These are phyloP conservation scores for Xylaria intraflava DNA, from an alignment of 495 filamentous ascomycete species.

Conservation along the genomic window DNA sequence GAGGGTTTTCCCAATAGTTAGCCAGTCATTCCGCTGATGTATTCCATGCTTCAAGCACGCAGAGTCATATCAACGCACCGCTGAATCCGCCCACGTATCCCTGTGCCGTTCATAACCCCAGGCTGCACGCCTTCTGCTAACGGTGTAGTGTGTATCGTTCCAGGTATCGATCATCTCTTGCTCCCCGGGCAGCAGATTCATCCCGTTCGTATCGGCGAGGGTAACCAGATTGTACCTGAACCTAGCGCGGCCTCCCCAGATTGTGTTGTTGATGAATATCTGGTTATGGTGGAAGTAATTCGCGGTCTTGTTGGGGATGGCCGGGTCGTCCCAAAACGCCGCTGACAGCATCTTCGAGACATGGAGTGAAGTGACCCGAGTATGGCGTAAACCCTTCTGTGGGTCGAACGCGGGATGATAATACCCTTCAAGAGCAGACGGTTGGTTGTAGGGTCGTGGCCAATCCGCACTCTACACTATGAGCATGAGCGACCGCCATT, in stretches of 20 bases:
- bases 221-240: neutral
- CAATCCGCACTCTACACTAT: too few species aligned
- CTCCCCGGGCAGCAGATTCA: neutral
- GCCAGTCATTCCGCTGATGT: neutral
- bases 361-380: neutral
- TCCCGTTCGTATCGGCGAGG: neutral
- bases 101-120: neutral
- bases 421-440: too few species aligned
- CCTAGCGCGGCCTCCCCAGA: neutral
- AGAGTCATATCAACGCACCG: neutral
- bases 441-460: too few species aligned
- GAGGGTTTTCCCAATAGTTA: neutral
- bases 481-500: too few species aligned
- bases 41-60: neutral
- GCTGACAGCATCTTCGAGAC: neutral
- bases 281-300: neutral
- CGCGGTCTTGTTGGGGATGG: neutral
- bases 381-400: neutral
- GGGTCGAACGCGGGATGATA: neutral
- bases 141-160: neutral
- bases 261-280: neutral
- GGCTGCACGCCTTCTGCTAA: neutral
- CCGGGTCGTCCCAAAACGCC: neutral
- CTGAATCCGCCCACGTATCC: neutral
- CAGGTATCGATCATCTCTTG: neutral